Evolutionary conservation across 371 early-diverging fungal species (phyloP).

Genomic region (Dichotomocladium elegans): DNA sequence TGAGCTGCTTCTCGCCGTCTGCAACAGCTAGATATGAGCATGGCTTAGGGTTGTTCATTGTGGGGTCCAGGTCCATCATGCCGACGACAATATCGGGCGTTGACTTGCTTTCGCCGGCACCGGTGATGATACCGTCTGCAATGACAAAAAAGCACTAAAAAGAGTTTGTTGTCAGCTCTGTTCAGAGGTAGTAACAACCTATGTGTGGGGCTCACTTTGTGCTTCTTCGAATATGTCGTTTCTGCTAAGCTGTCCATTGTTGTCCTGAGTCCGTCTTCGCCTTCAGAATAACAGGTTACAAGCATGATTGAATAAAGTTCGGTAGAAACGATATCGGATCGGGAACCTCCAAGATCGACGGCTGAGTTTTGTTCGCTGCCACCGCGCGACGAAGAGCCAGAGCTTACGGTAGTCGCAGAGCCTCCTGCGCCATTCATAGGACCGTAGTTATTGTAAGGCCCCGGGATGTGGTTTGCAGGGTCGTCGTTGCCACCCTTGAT

Average conservation of each 20-base stretch:
- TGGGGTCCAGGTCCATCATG: constrained; percentile 64
- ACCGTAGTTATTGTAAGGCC: constrained; percentile 42
- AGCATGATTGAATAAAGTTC: constrained; percentile 54
- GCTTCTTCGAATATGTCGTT: constrained; percentile 58
- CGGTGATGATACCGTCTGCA: constrained; percentile 49
- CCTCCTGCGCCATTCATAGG: constrained; percentile 17
- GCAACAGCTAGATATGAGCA: constrained; percentile 88
- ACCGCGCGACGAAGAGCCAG: constrained; percentile 17
- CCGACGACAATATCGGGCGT: constrained; percentile 76
- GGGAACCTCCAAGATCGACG: constrained; percentile 13
- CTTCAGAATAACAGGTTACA: constrained; percentile 79
- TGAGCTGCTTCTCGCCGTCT: constrained; percentile 85
- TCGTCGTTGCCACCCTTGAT: constrained; percentile 46
- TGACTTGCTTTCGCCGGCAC: constrained; percentile 39
- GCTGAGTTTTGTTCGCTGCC: constrained; percentile 22
- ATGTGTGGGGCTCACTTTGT: too few relatives aligned
- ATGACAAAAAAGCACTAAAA: constrained; percentile 35
- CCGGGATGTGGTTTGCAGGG: constrained; percentile 45
- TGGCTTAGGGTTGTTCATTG: constrained; percentile 44
- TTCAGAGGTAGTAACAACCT: too few relatives aligned
- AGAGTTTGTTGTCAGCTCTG: too few relatives aligned
- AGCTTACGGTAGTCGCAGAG: constrained; percentile 15
- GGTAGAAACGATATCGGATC: constrained; percentile 34
- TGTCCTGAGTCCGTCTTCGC: constrained; percentile 68
- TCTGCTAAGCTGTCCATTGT: constrained; percentile 83